Evolutionary conservation across 805 yeast species (phyloP).

Genomic region (Priceomyces haplophilus): DNA sequence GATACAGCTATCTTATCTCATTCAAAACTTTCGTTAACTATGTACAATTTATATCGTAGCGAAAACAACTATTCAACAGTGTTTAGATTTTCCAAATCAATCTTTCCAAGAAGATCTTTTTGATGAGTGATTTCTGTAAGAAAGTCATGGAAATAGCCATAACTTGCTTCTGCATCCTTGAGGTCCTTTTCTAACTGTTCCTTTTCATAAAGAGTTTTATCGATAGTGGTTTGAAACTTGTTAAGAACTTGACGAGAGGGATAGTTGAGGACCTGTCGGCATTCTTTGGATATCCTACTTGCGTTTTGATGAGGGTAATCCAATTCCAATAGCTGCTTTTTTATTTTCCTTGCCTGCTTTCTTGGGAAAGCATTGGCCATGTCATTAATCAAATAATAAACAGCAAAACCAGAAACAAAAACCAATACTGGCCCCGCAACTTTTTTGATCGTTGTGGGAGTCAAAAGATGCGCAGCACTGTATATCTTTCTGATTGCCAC

Average conservation of each 20-base stretch:
- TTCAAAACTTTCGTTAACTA: not conserved
- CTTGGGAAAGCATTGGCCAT: constrained; percentile 87
- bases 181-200: constrained; percentile 51
- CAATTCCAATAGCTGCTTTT: constrained; percentile 53
- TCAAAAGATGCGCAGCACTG: constrained; percentile 34
- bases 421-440: constrained; percentile 54
- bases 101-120: constrained; percentile 35
- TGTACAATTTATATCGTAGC: not conserved
- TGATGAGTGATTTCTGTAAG: constrained; percentile 45
- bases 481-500: constrained; percentile 38
- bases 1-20: not conserved
- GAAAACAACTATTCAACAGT: constrained; percentile 33
- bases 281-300: constrained; percentile 74
- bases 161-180: constrained; percentile 54
- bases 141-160: constrained; percentile 52
- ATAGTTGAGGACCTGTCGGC: constrained; percentile 71
- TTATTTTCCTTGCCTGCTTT: constrained; percentile 72
- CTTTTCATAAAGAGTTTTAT: constrained; percentile 56
- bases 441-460: constrained; percentile 38
- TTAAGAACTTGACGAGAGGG: constrained; percentile 82
- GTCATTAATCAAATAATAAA: constrained; percentile 68
- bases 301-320: constrained; percentile 83
- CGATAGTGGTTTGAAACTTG: constrained; percentile 63
- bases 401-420: constrained; percentile 50
- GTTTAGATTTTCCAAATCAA: constrained; percentile 43